Evolutionary conservation across 2,329 filamentous ascomycete species (phyloP).

Genomic region (Cladosporium phlei): DNA sequence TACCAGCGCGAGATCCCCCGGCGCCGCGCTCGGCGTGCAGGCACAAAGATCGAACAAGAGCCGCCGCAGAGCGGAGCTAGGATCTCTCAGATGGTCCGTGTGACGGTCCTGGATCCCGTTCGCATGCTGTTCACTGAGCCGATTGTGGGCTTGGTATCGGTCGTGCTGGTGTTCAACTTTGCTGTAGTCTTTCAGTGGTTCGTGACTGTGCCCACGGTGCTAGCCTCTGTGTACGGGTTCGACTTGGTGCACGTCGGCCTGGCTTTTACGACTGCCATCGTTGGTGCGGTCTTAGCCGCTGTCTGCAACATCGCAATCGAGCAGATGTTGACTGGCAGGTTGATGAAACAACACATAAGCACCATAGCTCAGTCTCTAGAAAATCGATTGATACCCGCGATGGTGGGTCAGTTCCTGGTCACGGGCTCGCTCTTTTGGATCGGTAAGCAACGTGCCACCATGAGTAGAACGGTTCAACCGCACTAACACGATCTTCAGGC

Average conservation of each 20-base stretch:
- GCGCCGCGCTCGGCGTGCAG: slow-evolving; percentile 18
- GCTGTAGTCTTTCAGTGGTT: slow-evolving; percentile 30
- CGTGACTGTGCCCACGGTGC: slow-evolving; percentile 29
- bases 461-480: background rate
- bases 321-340: slow-evolving; percentile 12
- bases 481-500: slow-evolving; percentile 15
- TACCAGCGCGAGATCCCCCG: slow-evolving; percentile 30
- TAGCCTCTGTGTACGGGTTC: slow-evolving; percentile 21
- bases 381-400: slow-evolving; percentile 32
- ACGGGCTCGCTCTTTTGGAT: slow-evolving; percentile 34
- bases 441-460: background rate
- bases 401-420: slow-evolving; percentile 32
- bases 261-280: slow-evolving; percentile 31
- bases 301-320: slow-evolving; percentile 29
- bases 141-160: slow-evolving; percentile 24
- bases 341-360: slow-evolving; percentile 4
- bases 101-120: slow-evolving; percentile 25
- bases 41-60: slow-evolving; percentile 8
- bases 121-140: slow-evolving; percentile 27
- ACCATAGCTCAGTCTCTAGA: slow-evolving; percentile 23
- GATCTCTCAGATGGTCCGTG: slow-evolving; percentile 20
- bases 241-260: slow-evolving; percentile 24
- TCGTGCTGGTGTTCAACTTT: slow-evolving; percentile 28
- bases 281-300: slow-evolving; percentile 27
- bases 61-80: slow-evolving; percentile 24